phyloP scores from a whole-genome alignment of 331 rosid species.

The Phaseolus coccineus region DNA sequence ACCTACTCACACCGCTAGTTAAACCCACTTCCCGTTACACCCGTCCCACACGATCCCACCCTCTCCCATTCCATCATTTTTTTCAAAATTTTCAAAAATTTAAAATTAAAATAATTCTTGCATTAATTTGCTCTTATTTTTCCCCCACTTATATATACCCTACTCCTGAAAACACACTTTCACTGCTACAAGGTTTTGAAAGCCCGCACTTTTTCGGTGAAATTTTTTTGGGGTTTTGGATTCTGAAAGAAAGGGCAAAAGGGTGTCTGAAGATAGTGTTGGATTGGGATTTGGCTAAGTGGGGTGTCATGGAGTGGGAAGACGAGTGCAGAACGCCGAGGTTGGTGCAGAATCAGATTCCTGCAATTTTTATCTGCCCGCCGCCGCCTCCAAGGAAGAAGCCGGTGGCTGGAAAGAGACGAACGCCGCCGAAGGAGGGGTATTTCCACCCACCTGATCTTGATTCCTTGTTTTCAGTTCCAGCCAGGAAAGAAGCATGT shows the following conservation, averaged over 20 bases:
- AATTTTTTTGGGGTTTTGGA: constrained; percentile 6
- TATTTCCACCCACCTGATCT: constrained; percentile 85
- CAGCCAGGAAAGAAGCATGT: constrained; percentile 57
- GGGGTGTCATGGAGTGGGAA: constrained; percentile 47
- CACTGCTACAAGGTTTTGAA: constrained; percentile 12
- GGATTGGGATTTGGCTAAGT: not conserved
- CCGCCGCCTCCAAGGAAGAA: constrained; percentile 86
- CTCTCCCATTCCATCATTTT: constrained; percentile 28
- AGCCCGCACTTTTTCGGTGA: constrained; percentile 36
- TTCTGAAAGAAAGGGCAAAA: constrained; percentile 25
- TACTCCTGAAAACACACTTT: not conserved
- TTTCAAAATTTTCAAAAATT: constrained; percentile 43
- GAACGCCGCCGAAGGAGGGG: constrained; percentile 62
- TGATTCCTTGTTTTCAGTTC: constrained; percentile 61
- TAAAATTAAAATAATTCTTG: not conserved
- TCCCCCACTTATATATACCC: constrained; percentile 31
- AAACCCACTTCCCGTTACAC: constrained; percentile 8
- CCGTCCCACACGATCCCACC: constrained; percentile 7
- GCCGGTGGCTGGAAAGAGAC: constrained; percentile 44
- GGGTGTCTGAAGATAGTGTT: constrained; percentile 25
- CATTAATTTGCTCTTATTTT: not conserved
- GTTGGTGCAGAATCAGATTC: constrained; percentile 62
- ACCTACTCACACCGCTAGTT: constrained; percentile 26
- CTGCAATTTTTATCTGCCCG: constrained; percentile 56
- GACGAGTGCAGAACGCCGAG: constrained; percentile 72